Evolutionary conservation across 2,329 filamentous ascomycete genomes (phyloP).

Genomic region (Cyphellophora attinorum): DNA sequence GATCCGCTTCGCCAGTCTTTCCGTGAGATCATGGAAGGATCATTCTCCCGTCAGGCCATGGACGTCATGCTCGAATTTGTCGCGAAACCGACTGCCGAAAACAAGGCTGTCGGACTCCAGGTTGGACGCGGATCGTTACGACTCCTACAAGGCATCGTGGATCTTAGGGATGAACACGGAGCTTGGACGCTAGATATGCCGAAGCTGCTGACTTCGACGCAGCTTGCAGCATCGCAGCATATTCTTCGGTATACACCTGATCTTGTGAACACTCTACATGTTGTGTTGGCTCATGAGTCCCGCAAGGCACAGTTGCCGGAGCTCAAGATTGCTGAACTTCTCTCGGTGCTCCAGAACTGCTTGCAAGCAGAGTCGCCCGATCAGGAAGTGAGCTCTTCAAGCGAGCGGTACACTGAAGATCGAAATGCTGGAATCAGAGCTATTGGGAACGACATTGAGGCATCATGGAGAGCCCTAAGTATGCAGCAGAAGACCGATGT

Average conservation of each 20-base stretch:
- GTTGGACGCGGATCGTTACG: slow-evolving; percentile 13
- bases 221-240: slow-evolving; percentile 9
- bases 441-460: background rate
- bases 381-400: background rate
- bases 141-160: slow-evolving; percentile 10
- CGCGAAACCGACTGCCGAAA: slow-evolving; percentile 7
- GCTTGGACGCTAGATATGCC: slow-evolving; percentile 8
- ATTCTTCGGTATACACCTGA: slow-evolving; percentile 15
- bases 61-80: slow-evolving; percentile 12
- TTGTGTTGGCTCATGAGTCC: slow-evolving; percentile 5
- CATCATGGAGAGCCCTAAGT: background rate
- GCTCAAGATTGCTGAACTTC: slow-evolving; percentile 4
- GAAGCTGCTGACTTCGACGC: slow-evolving; percentile 9
- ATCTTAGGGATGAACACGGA: slow-evolving; percentile 6
- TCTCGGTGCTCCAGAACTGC: background rate
- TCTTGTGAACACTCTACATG: slow-evolving; percentile 11
- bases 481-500: background rate
- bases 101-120: slow-evolving; percentile 9
- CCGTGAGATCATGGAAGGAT: slow-evolving; percentile 9
- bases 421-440: background rate
- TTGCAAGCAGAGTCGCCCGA: background rate
- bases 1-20: slow-evolving; percentile 11
- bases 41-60: slow-evolving; percentile 7
- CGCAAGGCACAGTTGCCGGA: slow-evolving; percentile 3
- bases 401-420: background rate